Evolutionary conservation across 768 basidiomycete genomes (phyloP), one percentile per base, ranked within the genome.

Genomic region (Hygrophorus russula): DNA sequence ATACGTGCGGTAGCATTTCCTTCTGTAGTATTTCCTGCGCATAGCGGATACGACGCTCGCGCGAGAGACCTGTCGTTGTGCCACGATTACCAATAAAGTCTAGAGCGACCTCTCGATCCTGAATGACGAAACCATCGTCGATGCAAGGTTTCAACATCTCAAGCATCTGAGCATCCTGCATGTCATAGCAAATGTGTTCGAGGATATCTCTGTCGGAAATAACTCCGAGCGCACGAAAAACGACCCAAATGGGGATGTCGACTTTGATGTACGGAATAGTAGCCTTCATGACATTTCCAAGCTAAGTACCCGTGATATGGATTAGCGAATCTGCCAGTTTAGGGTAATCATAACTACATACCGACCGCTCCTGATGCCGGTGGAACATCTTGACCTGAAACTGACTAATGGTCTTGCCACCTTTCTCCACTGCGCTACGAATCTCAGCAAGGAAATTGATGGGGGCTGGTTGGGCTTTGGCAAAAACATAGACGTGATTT

Each of bases 1-100:
- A 92, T 17, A 99, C 83, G 55, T 98, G 96, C 0, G 96, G 96
- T 36, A 99, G 60, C 85, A 98, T 93, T 66, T 98, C 94, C 64
- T 97, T 98, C 64, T 98, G 93, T 45, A 99, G 57, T 54, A 99
- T 97, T 61, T 98, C 96, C 58, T 93, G 89, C 0, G 96, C 96
- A 54, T 96, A 96, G 40, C 92, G 82, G 44, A 97, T 82, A 62
- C 92, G 90, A 44, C 87, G 81, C 55, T 96, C 93, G 37, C 86
- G 78, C 28, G 87, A 88, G 41, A 96, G 76, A 59, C 89, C 89
- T 1, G 88, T 87, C 0, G 91, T 90, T 12, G 92, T 93, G 37
- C 93, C 94, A 76, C 96, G 84, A 60, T 94, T 92, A 20, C 96
- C 96, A 54, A 99, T 97, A 63, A 94, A 97, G 63, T 98, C 96